phyloP scores from a whole-genome alignment of 129 eudicot species.

The Logfia minima region DNA sequence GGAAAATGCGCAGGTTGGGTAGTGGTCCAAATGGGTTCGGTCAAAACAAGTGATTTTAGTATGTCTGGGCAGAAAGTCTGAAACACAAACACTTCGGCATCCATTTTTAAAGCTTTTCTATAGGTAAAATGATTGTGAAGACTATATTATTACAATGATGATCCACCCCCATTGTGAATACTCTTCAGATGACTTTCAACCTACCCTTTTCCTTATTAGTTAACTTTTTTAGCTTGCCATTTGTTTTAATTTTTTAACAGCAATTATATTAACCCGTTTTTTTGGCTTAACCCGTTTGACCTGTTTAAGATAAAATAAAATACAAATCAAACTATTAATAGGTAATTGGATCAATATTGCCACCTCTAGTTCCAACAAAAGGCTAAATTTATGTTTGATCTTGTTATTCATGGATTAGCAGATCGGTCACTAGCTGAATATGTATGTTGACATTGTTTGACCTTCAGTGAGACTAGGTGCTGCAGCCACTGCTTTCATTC shows the following conservation, averaged over 20 bases:
- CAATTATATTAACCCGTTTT: not conserved
- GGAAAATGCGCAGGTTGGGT: not conserved
- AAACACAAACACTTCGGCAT: not conserved
- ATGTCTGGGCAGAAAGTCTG: too few relatives aligned
- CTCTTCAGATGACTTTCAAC: too few relatives aligned
- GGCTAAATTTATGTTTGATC: not conserved
- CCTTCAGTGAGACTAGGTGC: constrained; percentile 79
- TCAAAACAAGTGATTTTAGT: not conserved
- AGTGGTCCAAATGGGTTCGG: not conserved
- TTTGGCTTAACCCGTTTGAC: not conserved
- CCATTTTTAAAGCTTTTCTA: not conserved
- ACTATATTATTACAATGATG: too few relatives aligned
- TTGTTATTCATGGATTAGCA: not conserved
- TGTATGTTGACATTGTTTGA: not conserved
- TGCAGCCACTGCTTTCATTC: constrained; percentile 80
- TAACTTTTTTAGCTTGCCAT: too few relatives aligned
- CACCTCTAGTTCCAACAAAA: not conserved
- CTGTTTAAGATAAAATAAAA: not conserved
- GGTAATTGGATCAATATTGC: not conserved
- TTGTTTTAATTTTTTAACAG: too few relatives aligned
- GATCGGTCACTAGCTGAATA: not conserved
- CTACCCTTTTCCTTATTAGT: too few relatives aligned
- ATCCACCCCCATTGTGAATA: too few relatives aligned
- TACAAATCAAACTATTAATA: not conserved
- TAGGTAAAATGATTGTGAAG: not conserved